Base-by-base conservation (phyloP, 2,329 filamentous ascomycete species). In the Neonectria punicea region DNA sequence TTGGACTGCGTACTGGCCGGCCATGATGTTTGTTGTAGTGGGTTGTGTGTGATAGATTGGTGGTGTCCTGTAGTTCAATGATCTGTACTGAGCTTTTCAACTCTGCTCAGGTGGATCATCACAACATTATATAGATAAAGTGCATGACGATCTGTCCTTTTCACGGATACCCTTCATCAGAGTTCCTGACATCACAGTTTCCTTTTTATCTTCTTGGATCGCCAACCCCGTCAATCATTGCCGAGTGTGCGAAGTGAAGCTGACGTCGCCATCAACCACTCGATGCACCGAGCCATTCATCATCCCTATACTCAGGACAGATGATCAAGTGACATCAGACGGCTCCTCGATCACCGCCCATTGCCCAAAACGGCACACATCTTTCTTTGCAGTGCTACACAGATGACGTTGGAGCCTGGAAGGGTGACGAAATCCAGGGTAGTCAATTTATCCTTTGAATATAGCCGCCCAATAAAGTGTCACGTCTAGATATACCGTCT, bases 391-490 rank as follows among this genome's bases (percentile, higher is more conserved):
- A 13, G 34, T 36, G 58, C 41, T 41, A 53, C 39, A 44, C 9
- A 14, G 11, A 60, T 53, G 49, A 60, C 50, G 58, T 32, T 22
- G n/a, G 13, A 46, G 51, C 7, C 18, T 28, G 9, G 30, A 13
- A 6, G 18, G 20, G 39, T 46, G 51, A 46, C 49, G 41, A 54
- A 53, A 25, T 22, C 14, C 16, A 14, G 25, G 6, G 14, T 55
- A 10, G 14, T 13, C 18, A 32, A 16, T 58, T 47, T 50, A 54
- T 28, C 34, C 34, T 22, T 43, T 43, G 20, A 14, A 50, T 14
- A 58, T 51, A 51, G 7, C 34, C 46, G 18, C 30, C 46, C 44
- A 50, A 51, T 43, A 54, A 36, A 49, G 14, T n/a, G 14, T n/a
- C 36, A n/a, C 14, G 36, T 2, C 36, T n/a, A 39, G 36, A 39